A percentile compares a stretch with the other conserved stretches of the same genome.
Conservation (phyloP, 805 yeast genomes). For the Myxozyma melibiosi region DNA sequence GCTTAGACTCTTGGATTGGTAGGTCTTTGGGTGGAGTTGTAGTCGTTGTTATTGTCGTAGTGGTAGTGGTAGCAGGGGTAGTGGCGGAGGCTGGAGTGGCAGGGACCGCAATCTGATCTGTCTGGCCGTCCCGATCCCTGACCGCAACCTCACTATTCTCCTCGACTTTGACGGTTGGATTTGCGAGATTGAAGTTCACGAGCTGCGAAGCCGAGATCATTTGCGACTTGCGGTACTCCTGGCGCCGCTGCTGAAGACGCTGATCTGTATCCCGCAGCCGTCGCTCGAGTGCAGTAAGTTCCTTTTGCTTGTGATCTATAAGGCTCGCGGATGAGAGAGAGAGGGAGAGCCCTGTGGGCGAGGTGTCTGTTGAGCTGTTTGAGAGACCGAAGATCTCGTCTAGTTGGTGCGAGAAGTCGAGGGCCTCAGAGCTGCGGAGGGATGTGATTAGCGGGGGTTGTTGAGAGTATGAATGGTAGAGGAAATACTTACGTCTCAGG, state of each 20-base stretch:
- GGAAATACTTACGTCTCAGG: conserved; percentile 9
- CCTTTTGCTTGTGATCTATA: conserved; percentile 8
- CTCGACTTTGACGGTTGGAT: neutral
- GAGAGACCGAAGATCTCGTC: conserved; percentile 22
- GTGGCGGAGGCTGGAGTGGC: too few species aligned
- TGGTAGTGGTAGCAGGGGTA: neutral
- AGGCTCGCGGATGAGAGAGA: conserved; percentile 10
- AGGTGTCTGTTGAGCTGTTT: neutral
- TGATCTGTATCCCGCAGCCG: conserved; percentile 17
- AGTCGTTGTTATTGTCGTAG: neutral
- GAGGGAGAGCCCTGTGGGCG: conserved; percentile 1
- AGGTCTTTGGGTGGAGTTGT: too few species aligned
- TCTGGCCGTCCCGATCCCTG: too few species aligned
- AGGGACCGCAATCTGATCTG: too few species aligned
- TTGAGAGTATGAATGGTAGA: neutral
- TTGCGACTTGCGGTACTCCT: conserved; percentile 7
- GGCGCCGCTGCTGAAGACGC: conserved; percentile 8
- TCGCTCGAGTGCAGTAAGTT: conserved; percentile 5
- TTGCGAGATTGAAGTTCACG: neutral
- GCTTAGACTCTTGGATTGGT: too few species aligned
- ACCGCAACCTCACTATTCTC: too few species aligned
- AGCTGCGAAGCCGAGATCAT: conserved; percentile 3
- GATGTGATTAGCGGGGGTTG: neutral
- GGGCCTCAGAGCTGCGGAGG: conserved; percentile 8
- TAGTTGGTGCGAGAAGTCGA: conserved; percentile 15